phyloP scores from a whole-genome alignment of 352 stramenopile species.

The Elongisporangium prolatum region DNA sequence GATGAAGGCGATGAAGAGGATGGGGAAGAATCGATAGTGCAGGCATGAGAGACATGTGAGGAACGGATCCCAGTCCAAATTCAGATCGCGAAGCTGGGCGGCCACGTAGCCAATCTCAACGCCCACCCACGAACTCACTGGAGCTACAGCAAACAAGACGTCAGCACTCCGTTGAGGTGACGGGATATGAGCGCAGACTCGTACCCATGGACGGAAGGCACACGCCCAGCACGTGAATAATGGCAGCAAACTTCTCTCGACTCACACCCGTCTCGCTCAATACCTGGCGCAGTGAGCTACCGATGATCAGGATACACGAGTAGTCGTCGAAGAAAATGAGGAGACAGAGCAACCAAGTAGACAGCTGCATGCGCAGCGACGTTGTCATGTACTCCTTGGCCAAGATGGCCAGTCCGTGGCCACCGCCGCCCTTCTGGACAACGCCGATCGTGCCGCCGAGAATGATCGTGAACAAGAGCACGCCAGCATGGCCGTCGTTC shows the following conservation, averaged over 20 bases:
- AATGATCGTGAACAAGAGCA: conserved; percentile 88
- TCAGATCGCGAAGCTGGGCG: conserved; percentile 64
- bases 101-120: conserved; percentile 88
- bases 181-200: too few species aligned
- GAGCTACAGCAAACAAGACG: conserved; percentile 23
- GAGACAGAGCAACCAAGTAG: conserved; percentile 77
- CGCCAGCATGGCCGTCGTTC: conserved; percentile 75
- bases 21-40: conserved; percentile 86
- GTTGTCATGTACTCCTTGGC: conserved; percentile 82
- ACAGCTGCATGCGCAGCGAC: conserved; percentile 78
- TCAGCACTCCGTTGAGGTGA: conserved; percentile 1
- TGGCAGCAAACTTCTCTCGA: conserved; percentile 85
- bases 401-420: conserved; percentile 74
- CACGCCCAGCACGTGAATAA: conserved; percentile 87
- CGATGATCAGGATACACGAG: conserved; percentile 89
- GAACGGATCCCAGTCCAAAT: conserved; percentile 86
- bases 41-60: conserved; percentile 79
- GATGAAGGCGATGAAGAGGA: conserved; percentile 87
- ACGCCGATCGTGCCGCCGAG: conserved; percentile 86
- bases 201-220: conserved; percentile 82
- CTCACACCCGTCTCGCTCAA: conserved; percentile 80
- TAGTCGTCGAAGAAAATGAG: conserved; percentile 93
- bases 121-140: conserved; percentile 87
- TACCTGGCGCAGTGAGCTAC: conserved; percentile 80
- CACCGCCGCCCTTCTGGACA: conserved; percentile 85